Conservation (phyloP, 1,284 basidiomycete species). For the Ganoderma leucocontextum region DNA sequence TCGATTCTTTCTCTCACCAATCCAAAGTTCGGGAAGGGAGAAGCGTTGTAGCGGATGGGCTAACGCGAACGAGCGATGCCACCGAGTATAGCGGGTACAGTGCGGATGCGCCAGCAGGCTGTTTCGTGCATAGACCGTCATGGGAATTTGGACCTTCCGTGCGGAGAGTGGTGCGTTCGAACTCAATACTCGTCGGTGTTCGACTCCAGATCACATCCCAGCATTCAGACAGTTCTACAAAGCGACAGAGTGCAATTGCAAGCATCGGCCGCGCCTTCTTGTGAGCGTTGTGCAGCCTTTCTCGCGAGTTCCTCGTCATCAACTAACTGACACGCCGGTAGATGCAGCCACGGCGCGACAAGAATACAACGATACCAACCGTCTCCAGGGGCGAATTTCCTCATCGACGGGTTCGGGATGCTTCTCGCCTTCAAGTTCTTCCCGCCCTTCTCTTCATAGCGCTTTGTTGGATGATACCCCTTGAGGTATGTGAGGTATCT, state of each 20-base stretch:
- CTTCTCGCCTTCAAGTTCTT: constrained; percentile 3
- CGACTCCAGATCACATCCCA: not conserved
- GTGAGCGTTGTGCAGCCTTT: not conserved
- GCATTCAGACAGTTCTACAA: constrained; percentile 23
- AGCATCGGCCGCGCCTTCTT: not conserved
- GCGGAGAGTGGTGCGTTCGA: not conserved
- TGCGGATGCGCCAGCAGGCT: constrained; percentile 15
- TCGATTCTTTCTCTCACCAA: constrained; percentile 9
- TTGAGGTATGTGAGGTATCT: constrained; percentile 21
- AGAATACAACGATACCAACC: constrained; percentile 7
- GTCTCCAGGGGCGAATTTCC: constrained; percentile 26
- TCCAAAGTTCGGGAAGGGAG: constrained; percentile 5
- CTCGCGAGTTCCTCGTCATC: constrained; percentile 13
- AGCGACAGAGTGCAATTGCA: constrained; percentile 1
- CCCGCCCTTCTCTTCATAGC: not conserved
- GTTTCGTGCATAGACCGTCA: constrained; percentile 16
- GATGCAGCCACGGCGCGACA: not conserved
- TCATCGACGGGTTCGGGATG: not conserved
- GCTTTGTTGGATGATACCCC: constrained; percentile 14
- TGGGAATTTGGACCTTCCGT: constrained; percentile 16
- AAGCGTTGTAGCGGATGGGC: constrained; percentile 9
- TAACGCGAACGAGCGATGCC: constrained; percentile 7
- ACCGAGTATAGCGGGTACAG: constrained; percentile 10
- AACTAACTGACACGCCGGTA: constrained; percentile 10
- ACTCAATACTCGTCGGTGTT: not conserved